These are phyloP conservation scores for Hortiboletus campestris DNA, from an alignment of 768 basidiomycete species.

Conservation along the genomic window DNA sequence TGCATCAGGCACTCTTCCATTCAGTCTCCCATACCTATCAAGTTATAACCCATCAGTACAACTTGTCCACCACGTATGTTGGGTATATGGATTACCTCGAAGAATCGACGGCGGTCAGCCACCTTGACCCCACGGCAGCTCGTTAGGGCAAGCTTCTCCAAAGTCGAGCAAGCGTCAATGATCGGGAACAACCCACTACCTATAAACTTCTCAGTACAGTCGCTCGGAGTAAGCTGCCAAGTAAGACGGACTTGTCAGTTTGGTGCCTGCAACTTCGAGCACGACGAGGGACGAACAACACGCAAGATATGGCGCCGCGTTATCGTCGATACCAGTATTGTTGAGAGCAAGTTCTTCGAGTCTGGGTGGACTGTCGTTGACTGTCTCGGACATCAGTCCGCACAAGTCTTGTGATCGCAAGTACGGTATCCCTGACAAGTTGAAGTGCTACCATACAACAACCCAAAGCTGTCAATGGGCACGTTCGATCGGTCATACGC, in stretches of 20 bases:
- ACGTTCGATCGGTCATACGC: background rate
- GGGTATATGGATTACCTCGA: conserved; percentile 42
- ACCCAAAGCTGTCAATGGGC: background rate
- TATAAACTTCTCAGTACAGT: conserved; percentile 23
- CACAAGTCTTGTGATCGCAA: conserved; percentile 52
- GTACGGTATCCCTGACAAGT: conserved; percentile 51
- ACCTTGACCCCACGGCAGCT: conserved; percentile 64
- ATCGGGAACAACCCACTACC: conserved; percentile 55
- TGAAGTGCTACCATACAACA: conserved; percentile 45
- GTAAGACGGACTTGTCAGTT: conserved; percentile 50
- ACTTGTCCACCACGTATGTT: conserved; percentile 7
- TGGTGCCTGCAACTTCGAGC: conserved; percentile 57
- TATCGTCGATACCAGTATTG: conserved; percentile 61
- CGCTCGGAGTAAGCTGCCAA: background rate
- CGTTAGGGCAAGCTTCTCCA: conserved; percentile 60
- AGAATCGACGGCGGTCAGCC: conserved; percentile 60
- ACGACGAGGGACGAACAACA: conserved; percentile 46
- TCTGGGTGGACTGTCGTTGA: conserved; percentile 27
- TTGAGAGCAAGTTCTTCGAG: conserved; percentile 54
- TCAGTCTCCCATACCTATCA: conserved; percentile 28
- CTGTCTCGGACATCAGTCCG: conserved; percentile 38
- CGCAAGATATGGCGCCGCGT: conserved; percentile 50
- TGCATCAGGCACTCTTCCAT: conserved; percentile 1
- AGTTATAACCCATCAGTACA: background rate
- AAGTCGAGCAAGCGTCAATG: conserved; percentile 52